Conservation (phyloP, 2,329 filamentous ascomycete genomes). For the Leptographium flavum region DNA sequence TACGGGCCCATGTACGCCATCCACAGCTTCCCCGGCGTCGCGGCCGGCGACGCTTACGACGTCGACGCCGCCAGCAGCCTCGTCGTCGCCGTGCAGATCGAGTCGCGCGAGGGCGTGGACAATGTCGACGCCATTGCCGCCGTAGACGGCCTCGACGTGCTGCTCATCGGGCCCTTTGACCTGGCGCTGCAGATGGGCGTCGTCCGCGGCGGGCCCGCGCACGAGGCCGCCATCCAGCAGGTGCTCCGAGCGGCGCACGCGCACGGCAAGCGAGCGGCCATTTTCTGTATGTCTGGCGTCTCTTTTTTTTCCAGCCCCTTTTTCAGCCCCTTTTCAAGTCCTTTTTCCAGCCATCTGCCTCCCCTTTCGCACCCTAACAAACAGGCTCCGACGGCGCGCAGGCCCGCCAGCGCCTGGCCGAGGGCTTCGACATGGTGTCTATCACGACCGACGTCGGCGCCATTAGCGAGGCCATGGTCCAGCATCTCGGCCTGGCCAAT, state of each 20-base stretch:
- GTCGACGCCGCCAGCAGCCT: slow-evolving; percentile 18
- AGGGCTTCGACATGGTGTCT: slow-evolving; percentile 26
- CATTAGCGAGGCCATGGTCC: slow-evolving; percentile 18
- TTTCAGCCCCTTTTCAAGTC: neutral
- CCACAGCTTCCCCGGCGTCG: slow-evolving; percentile 14
- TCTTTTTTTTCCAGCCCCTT: neutral
- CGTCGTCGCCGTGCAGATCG: slow-evolving; percentile 24
- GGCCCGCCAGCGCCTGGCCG: slow-evolving; percentile 17
- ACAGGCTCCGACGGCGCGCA: slow-evolving; percentile 16
- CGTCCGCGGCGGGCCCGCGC: slow-evolving; percentile 17
- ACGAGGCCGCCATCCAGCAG: slow-evolving; percentile 23
- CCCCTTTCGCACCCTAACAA: neutral
- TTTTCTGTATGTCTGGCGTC: slow-evolving; percentile 19
- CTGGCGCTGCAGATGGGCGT: slow-evolving; percentile 23
- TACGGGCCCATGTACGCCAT: slow-evolving; percentile 20
- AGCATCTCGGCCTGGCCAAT: slow-evolving; percentile 18
- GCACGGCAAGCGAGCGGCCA: slow-evolving; percentile 24
- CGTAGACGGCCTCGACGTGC: slow-evolving; percentile 24
- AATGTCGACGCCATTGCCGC: slow-evolving; percentile 28
- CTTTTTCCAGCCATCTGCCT: slow-evolving; percentile 3
- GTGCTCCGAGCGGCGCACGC: slow-evolving; percentile 19
- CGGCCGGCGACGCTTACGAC: slow-evolving; percentile 18
- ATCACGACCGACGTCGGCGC: slow-evolving; percentile 22
- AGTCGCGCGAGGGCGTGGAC: slow-evolving; percentile 23
- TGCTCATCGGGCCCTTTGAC: slow-evolving; percentile 22